Conservation (phyloP, 257 asterid species). For the Galeopsis tetrahit region DNA sequence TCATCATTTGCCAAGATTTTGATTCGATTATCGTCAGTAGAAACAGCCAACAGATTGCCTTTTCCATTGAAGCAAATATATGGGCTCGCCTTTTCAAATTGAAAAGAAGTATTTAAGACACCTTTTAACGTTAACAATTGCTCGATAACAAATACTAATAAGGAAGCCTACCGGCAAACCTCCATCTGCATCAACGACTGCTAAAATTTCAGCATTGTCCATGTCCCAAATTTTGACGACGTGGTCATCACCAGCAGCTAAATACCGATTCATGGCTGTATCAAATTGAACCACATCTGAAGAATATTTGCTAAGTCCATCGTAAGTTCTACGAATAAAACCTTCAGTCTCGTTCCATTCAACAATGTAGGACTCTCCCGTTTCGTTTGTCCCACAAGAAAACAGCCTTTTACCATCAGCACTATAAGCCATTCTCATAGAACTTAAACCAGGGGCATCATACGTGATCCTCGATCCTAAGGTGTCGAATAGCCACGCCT, state of each 20-base stretch:
- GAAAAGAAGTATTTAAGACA: slow-evolving; percentile 20
- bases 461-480: slow-evolving; percentile 48
- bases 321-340: slow-evolving; percentile 47
- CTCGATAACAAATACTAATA: background rate
- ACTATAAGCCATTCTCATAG: slow-evolving; percentile 66
- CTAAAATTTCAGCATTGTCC: slow-evolving; percentile 45
- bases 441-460: slow-evolving; percentile 57
- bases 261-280: slow-evolving; percentile 42
- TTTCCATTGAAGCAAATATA: slow-evolving; percentile 57
- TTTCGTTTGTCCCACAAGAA: slow-evolving; percentile 70
- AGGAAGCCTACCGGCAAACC: slow-evolving; percentile 56
- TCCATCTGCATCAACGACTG: slow-evolving; percentile 62
- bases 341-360: slow-evolving; percentile 74
- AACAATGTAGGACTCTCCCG: slow-evolving; percentile 61
- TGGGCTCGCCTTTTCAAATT: slow-evolving; percentile 57
- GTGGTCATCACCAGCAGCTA: slow-evolving; percentile 73
- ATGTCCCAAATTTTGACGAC: slow-evolving; percentile 74
- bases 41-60: slow-evolving; percentile 68
- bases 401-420: slow-evolving; percentile 67
- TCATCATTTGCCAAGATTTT: slow-evolving; percentile 66
- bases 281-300: slow-evolving; percentile 53
- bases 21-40: slow-evolving; percentile 49
- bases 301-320: slow-evolving; percentile 53
- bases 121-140: background rate
- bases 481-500: slow-evolving; percentile 65